Conservation (phyloP, 805 yeast genomes). For the Candida odintsovae region DNA sequence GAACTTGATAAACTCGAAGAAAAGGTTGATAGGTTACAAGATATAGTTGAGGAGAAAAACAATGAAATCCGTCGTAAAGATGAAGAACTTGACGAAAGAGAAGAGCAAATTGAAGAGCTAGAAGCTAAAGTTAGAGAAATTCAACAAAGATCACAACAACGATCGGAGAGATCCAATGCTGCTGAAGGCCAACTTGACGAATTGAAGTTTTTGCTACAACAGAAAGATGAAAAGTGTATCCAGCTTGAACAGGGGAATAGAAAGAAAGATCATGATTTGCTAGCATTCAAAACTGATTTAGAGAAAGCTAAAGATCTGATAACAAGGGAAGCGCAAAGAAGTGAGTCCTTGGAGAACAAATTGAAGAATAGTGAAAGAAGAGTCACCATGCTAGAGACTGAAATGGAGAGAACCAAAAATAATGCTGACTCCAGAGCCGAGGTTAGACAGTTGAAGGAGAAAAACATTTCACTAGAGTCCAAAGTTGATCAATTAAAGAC, state of each 20-base stretch:
- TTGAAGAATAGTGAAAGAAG: conserved; percentile 8
- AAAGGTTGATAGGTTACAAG: conserved; percentile 12
- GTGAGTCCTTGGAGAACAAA: conserved; percentile 1
- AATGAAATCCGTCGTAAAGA: conserved; percentile 16
- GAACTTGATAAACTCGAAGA: conserved; percentile 14
- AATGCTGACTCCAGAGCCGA: conserved; percentile 7
- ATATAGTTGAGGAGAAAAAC: conserved; percentile 10
- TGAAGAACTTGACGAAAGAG: conserved; percentile 17
- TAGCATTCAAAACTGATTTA: conserved; percentile 3
- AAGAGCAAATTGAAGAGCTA: conserved; percentile 12
- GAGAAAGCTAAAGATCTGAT: background rate
- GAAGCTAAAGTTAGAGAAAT: conserved; percentile 13
- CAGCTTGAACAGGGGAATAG: conserved; percentile 9
- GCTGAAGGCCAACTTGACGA: conserved; percentile 12
- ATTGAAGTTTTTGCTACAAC: conserved; percentile 8
- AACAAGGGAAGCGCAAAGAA: conserved; percentile 1
- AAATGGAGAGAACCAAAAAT: conserved; percentile 7
- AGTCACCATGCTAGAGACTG: conserved; percentile 8
- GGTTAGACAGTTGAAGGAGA: conserved; percentile 5
- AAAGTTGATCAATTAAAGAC: conserved; percentile 11
- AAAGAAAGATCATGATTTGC: background rate
- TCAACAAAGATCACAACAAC: conserved; percentile 8
- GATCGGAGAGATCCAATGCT: conserved; percentile 4
- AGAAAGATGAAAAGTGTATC: conserved; percentile 10
- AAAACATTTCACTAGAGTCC: conserved; percentile 11